A percentile compares a stretch with the other conserved stretches of the same genome.
Evolutionary conservation across 2,329 filamentous ascomycete species (phyloP).

Genomic region (Annulohypoxylon truncatum): DNA sequence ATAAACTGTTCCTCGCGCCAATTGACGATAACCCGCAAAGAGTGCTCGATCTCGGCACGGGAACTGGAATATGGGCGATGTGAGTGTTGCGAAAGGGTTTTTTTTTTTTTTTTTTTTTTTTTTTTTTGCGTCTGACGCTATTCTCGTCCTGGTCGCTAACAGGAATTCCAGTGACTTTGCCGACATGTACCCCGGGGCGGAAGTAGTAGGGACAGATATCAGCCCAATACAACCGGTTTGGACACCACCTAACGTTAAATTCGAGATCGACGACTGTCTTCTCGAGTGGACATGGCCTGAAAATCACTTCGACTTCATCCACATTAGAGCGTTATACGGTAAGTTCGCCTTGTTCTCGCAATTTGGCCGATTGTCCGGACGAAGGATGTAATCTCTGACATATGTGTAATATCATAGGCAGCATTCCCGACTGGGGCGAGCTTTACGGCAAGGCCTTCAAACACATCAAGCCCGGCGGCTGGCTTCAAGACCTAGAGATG

Average conservation of each 20-base stretch:
- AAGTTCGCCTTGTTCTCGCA: constrained; percentile 40
- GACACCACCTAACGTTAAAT: constrained; percentile 64
- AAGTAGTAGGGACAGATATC: constrained; percentile 44
- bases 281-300: constrained; percentile 58
- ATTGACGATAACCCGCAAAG: constrained; percentile 53
- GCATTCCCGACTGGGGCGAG: constrained; percentile 61
- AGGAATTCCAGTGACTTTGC: constrained; percentile 55
- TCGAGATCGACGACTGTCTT: constrained; percentile 65
- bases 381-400: constrained; percentile 1
- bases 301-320: constrained; percentile 63
- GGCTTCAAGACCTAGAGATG: constrained; percentile 64
- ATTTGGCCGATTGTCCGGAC: background rate
- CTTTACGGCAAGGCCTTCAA: constrained; percentile 57
- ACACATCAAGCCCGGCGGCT: constrained; percentile 60
- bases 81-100: constrained; percentile 5
- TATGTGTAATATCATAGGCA: background rate
- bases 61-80: constrained; percentile 53
- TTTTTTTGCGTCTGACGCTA: background rate
- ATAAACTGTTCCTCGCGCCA: constrained; percentile 56
- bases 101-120: too few species aligned
- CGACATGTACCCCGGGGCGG: constrained; percentile 39
- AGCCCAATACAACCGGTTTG: constrained; percentile 44
- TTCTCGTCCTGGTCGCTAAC: constrained; percentile 62
- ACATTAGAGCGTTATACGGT: constrained; percentile 61
- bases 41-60: constrained; percentile 58